These are phyloP conservation scores for Coprinopsis strossmayeri DNA, from an alignment of 768 basidiomycete genomes.

Conservation along the genomic window DNA sequence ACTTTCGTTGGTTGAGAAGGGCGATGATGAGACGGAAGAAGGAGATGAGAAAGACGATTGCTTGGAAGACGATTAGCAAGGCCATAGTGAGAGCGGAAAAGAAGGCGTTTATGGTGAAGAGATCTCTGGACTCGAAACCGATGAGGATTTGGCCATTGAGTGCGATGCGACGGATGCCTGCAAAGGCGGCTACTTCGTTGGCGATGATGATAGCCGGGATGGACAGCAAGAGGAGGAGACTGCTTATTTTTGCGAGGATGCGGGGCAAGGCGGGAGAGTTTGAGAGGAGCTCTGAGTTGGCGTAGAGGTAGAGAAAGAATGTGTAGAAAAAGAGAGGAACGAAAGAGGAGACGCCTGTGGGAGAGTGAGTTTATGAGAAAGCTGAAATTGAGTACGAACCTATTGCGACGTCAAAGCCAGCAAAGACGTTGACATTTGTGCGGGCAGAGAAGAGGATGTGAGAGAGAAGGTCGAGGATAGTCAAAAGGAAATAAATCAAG, in stretches of 20 bases:
- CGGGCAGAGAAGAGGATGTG: constrained; percentile 48
- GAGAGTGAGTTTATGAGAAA: background rate
- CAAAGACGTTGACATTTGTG: constrained; percentile 39
- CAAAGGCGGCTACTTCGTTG: constrained; percentile 61
- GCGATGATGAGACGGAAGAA: constrained; percentile 52
- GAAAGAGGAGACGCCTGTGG: constrained; percentile 50
- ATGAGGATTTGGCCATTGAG: constrained; percentile 22
- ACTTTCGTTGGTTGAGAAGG: constrained; percentile 42
- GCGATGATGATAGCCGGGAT: constrained; percentile 49
- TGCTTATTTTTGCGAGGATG: constrained; percentile 35
- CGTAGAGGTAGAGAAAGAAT: constrained; percentile 54
- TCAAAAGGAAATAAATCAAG: constrained; percentile 51
- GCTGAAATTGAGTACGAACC: constrained; percentile 36
- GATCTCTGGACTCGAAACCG: constrained; percentile 31
- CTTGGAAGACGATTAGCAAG: constrained; percentile 52
- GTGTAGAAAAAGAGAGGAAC: constrained; percentile 61
- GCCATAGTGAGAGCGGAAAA: constrained; percentile 57
- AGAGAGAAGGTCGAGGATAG: constrained; percentile 54
- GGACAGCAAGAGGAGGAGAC: constrained; percentile 40
- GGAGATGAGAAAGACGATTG: constrained; percentile 48
- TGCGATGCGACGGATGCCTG: constrained; percentile 43
- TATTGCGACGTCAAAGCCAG: constrained; percentile 48
- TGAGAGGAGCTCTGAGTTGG: constrained; percentile 42
- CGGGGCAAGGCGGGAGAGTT: constrained; percentile 36
- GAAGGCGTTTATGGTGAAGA: constrained; percentile 43